Conservation (phyloP, 176 grass and related monocot species). For the Paspalum vaginatum region DNA sequence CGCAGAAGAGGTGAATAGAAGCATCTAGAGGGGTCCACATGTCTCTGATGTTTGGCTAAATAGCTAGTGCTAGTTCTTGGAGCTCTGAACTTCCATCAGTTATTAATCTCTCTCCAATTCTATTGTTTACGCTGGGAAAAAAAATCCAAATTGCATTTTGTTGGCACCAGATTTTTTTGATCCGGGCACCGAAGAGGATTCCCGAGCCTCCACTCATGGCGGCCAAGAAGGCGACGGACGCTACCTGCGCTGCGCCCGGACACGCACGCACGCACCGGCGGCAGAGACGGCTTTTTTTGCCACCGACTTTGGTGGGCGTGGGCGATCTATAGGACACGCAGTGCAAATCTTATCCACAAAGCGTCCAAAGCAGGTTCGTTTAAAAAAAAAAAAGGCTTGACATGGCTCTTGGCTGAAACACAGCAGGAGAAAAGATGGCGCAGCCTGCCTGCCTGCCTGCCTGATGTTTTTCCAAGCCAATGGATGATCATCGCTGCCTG, state of each 20-base stretch:
- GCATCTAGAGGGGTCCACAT: too few relatives aligned
- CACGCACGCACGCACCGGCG: background rate
- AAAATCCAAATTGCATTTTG: background rate
- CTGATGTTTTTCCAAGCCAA: too few relatives aligned
- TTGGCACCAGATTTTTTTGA: background rate
- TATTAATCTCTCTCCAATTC: too few relatives aligned
- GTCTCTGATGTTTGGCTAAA: too few relatives aligned
- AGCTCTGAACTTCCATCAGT: too few relatives aligned
- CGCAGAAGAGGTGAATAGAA: too few relatives aligned
- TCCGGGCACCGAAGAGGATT: background rate
- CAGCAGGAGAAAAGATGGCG: background rate
- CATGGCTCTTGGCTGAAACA: background rate
- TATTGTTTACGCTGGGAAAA: too few relatives aligned
- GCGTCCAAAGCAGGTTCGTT: too few relatives aligned
- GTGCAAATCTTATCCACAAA: slow-evolving; percentile 1
- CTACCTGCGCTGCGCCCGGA: background rate
- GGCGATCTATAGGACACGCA: background rate
- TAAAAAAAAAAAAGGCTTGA: too few relatives aligned
- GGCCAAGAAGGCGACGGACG: background rate
- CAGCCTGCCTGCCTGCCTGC: too few relatives aligned
- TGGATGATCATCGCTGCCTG: too few relatives aligned
- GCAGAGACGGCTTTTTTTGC: background rate
- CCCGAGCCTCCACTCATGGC: background rate
- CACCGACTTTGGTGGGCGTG: background rate
- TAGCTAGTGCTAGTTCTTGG: too few relatives aligned